Conservation (phyloP, 2,329 filamentous ascomycete genomes). For the Fusarium sp. region DNA sequence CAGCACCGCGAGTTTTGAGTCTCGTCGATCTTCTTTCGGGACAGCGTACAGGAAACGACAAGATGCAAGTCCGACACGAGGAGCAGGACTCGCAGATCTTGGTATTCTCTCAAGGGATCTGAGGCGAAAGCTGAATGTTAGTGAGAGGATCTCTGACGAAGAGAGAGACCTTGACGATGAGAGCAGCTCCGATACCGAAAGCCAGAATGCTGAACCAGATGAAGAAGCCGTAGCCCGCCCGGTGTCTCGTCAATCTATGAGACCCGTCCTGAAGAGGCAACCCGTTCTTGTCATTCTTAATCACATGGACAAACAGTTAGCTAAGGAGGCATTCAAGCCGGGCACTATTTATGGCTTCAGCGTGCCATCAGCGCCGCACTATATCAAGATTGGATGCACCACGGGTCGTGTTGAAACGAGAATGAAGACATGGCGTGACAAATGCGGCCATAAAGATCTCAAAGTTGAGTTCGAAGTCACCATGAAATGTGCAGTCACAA, state of each 20-base stretch:
- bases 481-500: constrained; percentile 2
- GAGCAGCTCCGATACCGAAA: background rate
- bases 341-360: constrained; percentile 30
- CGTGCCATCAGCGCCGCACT: constrained; percentile 1
- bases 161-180: background rate
- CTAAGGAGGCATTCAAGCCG: rapidly evolving
- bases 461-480: background rate
- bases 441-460: background rate
- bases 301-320: background rate
- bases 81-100: background rate
- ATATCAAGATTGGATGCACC: constrained; percentile 24
- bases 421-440: rapidly evolving
- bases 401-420: background rate
- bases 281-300: background rate
- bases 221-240: background rate
- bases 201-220: background rate
- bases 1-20: background rate
- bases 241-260: background rate
- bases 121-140: background rate
- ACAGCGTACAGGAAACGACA: background rate
- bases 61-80: constrained; percentile 17
- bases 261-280: background rate
- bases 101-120: background rate
- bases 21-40: background rate
- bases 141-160: background rate